Evolutionary conservation across 108 stramenopile species (phyloP).

Genomic region (Nitzschia palea): DNA sequence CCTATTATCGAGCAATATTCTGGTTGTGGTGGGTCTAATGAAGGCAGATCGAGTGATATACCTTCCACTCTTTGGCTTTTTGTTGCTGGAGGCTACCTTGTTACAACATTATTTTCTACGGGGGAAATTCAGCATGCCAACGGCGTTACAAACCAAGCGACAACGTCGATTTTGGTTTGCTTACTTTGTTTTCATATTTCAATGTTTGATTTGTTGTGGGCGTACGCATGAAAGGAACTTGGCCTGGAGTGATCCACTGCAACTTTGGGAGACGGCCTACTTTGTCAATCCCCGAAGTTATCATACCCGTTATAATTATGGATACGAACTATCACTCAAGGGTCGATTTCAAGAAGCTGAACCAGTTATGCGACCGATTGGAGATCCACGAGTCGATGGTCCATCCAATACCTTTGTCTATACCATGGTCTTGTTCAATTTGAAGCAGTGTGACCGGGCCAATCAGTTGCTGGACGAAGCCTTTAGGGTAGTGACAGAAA

Average conservation of each 20-base stretch:
- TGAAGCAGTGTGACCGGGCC: conserved; percentile 38
- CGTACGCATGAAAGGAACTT: conserved; percentile 50
- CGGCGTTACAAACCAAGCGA: conserved; percentile 9
- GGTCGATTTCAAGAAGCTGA: conserved; percentile 48
- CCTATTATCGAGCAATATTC: conserved; percentile 46
- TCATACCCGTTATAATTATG: conserved; percentile 60
- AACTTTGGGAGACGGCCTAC: conserved; percentile 47
- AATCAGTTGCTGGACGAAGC: conserved; percentile 40
- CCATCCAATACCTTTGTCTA: conserved; percentile 60
- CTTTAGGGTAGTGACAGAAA: conserved; percentile 42
- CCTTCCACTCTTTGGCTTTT: conserved; percentile 53
- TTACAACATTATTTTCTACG: conserved; percentile 18
- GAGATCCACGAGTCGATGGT: conserved; percentile 41
- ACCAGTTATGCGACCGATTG: conserved; percentile 47
- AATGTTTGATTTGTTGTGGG: conserved; percentile 32
- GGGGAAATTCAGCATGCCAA: conserved; percentile 17
- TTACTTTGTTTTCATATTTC: conserved; percentile 36
- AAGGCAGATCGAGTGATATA: conserved; percentile 66
- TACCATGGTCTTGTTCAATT: conserved; percentile 57
- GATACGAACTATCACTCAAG: conserved; percentile 57
- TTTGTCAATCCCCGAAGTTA: conserved; percentile 43
- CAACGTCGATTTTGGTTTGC: conserved; percentile 26
- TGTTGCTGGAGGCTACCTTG: conserved; percentile 40
- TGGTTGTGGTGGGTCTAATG: conserved; percentile 62
- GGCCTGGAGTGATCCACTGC: conserved; percentile 45